These are phyloP conservation scores for Hypoxylon fuscum DNA, from an alignment of 495 filamentous ascomycete genomes.

Conservation along the genomic window DNA sequence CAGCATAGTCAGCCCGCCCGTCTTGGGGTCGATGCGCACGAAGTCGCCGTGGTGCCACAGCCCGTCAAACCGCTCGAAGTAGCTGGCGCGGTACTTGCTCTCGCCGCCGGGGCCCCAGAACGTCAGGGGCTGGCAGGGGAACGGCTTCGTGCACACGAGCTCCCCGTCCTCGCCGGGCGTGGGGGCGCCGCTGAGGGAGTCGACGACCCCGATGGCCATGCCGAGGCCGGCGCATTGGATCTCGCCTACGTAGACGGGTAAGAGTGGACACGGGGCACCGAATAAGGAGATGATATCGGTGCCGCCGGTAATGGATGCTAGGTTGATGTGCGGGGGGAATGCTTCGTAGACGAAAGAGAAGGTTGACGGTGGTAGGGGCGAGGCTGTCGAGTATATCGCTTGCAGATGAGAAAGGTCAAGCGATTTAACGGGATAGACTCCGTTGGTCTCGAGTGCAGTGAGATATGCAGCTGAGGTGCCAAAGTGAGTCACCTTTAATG, in stretches of 20 bases:
- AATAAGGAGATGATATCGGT: constrained; percentile 97
- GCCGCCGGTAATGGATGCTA: constrained; percentile 86
- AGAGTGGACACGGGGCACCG: constrained; percentile 81
- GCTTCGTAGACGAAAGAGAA: constrained; percentile 87
- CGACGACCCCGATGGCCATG: constrained; percentile 85
- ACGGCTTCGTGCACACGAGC: constrained; percentile 84
- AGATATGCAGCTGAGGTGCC: constrained; percentile 94
- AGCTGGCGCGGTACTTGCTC: constrained; percentile 78
- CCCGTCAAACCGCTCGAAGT: constrained; percentile 81
- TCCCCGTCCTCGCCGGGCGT: constrained; percentile 80
- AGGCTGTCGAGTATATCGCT: constrained; percentile 93
- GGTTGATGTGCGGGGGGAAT: constrained; percentile 77
- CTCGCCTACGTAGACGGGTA: constrained; percentile 87
- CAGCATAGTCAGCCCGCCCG: constrained; percentile 81
- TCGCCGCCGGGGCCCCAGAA: constrained; percentile 83
- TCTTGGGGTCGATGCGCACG: constrained; percentile 75
- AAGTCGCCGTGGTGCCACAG: constrained; percentile 98
- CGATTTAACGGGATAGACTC: constrained; percentile 66
- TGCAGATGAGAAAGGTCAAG: constrained; percentile 66
- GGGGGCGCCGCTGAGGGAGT: constrained; percentile 63
- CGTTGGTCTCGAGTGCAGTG: constrained; percentile 85
- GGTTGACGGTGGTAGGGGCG: constrained; percentile 89
- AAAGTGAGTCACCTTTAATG: constrained; percentile 80
- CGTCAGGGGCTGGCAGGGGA: constrained; percentile 87
- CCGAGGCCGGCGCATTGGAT: constrained; percentile 91